Evolutionary conservation across 2,329 filamentous ascomycete genomes (phyloP).

Genomic region (Aschersonia sp.): DNA sequence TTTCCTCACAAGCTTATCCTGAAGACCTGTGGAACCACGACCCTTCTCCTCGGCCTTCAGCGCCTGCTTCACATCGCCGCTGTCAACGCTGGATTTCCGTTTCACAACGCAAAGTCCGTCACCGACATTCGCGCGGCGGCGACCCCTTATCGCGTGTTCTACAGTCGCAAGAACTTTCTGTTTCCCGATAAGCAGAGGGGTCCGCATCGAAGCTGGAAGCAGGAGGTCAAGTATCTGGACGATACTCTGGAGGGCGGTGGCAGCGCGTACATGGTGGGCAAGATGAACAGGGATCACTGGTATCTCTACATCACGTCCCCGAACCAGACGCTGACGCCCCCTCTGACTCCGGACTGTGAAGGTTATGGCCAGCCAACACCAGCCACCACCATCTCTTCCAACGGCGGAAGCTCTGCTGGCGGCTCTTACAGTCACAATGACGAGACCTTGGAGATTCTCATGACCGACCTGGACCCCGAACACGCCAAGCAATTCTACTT

Average conservation of each 20-base stretch:
- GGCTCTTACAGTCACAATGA: constrained; percentile 38
- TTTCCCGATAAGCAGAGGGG: constrained; percentile 90
- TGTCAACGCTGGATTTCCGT: constrained; percentile 75
- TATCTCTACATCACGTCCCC: constrained; percentile 94
- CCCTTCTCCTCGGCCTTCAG: constrained; percentile 74
- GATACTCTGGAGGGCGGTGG: constrained; percentile 83
- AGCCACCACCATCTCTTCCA: constrained; percentile 40
- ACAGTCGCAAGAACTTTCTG: constrained; percentile 96
- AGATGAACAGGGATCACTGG: constrained; percentile 99
- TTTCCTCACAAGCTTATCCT: constrained; percentile 99
- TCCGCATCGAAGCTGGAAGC: constrained; percentile 93
- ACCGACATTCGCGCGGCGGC: constrained; percentile 62
- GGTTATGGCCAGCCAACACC: constrained; percentile 18
- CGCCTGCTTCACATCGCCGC: constrained; percentile 89
- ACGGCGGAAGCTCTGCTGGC: constrained; percentile 24
- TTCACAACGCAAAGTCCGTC: constrained; percentile 51
- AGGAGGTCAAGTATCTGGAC: constrained; percentile 88
- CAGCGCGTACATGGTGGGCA: constrained; percentile 98
- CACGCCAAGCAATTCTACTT: constrained; percentile 59
- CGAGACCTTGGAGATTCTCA: constrained; percentile 63
- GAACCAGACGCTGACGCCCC: constrained; percentile 64
- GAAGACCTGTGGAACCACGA: constrained; percentile 97
- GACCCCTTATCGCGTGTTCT: constrained; percentile 90
- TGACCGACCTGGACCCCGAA: constrained; percentile 56
- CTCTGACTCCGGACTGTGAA: constrained; percentile 55